Evolutionary conservation across 345 rosid genomes (phyloP), one percentile per base, ranked within the genome.

Genomic region (Camelina laxa): DNA sequence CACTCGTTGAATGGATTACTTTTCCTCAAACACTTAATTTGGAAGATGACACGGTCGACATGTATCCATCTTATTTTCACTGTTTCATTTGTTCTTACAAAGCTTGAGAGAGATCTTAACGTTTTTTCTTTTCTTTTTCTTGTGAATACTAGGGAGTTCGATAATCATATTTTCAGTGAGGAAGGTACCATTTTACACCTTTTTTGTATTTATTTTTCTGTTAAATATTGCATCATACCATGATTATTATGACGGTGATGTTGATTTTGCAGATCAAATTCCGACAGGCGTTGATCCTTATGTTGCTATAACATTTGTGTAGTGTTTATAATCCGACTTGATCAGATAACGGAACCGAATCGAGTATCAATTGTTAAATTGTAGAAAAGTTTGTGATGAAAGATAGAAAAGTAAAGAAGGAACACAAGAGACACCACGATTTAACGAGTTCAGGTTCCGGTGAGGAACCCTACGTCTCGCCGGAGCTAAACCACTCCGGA

Each of bases 171-270:
- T 31, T 65, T 76, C 59, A 83, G 74, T 67, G 76, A 17, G 0
- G 95, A 91, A 70, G 97, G 87, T 16, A 94, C 89, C 54, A 89
- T 91, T 33, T 88, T 89, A 89, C 44, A 60, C 12, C 5, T 58
- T 65, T 48, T 19, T 7, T 1, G 5, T 17, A 5, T 69, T 1
- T 31, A 0, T 7, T 12, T 55, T 7, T 22, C 21, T 20, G 45
- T 38, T 14, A 35, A n/a, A 14, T 55, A 35, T 63, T 63, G 47
- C 6, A 42, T 55, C 11, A 20, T 55, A 22, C 27, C 30, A 59
- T 47, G 65, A 17, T 58, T 59, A 59, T 48, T 48, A 58, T 58
- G 53, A 36, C 17, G 31, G 13, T 27, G 3, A 66, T 14, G 70
- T 4, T 45, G 11, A n/a, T 27, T 24, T 31, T 39, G 55, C 80